Base-by-base conservation (phyloP, 768 basidiomycete genomes). In the Podaxis pistillaris region DNA sequence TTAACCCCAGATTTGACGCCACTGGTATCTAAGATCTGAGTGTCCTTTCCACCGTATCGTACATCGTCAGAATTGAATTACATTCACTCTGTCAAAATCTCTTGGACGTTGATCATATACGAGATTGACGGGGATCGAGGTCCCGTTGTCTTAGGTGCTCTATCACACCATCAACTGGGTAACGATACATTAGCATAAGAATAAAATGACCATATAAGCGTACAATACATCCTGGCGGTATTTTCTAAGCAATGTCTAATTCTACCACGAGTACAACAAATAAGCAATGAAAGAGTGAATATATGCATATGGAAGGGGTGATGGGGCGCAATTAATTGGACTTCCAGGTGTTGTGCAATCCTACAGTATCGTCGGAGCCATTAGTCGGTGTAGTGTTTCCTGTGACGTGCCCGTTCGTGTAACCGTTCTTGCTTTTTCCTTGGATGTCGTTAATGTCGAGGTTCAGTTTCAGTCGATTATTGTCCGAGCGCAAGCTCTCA, bases 1-100 rank as follows among this genome's bases (percentile, higher is more conserved):
- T 96, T 93, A 17, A 93, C 94, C 33, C 88, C 86, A 70, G 90
- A 95, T 70, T 78, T 77, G 46, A 84, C 67, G 67, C 86, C 88
- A 67, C 87, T 91, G 57, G 90, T 77, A 72, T 93, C 91, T 63
- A 93, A 72, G 72, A 93, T 93, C 26, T 92, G 92, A 68, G 92
- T 93, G 63, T 90, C 15, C 88, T 91, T 51, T 91, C 92, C 0
- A 90, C 85, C n/a, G 90, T 93, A 69, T 93, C 91, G 69, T 93
- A 94, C 72, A 94, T 68, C 56, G 92, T 75, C 17, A 92, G 86
- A 64, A 93, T 91, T 24, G 76, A 60, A 69, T 88, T 91, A 0
- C 86, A 86, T 13, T 37, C 41, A 8, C 70, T 74, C 3, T 70
- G 69, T 7, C 81, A 82, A 72, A 92, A 93, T 28, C 92, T 82